Percentiles rank a stretch among this genome's conserved stretches.
Evolutionary conservation across 1,284 basidiomycete species (phyloP).

Genomic region (Thelephora terrestris): DNA sequence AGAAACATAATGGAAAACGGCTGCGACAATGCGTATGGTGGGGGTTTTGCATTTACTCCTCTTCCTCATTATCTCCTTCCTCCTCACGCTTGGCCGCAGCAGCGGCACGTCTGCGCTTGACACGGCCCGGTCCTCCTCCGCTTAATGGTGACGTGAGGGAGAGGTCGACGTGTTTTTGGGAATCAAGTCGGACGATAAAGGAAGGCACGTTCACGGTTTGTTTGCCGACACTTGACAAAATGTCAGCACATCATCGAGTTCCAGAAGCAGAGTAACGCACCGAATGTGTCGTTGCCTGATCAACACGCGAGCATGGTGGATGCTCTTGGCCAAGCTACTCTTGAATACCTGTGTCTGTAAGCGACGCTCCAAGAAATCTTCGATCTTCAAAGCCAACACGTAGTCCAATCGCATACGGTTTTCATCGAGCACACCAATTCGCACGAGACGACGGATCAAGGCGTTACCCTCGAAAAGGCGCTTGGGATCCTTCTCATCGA

Average conservation of each 20-base stretch:
- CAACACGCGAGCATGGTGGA: constrained; percentile 97
- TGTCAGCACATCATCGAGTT: background rate
- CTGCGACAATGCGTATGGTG: constrained; percentile 13
- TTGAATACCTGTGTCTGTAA: constrained; percentile 99
- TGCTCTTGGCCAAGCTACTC: constrained; percentile 93
- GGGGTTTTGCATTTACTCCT: constrained; percentile 47
- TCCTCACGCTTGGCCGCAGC: constrained; percentile 90
- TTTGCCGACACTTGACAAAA: constrained; percentile 78
- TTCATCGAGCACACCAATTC: constrained; percentile 99
- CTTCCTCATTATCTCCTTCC: constrained; percentile 85
- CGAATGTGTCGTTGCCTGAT: constrained; percentile 97
- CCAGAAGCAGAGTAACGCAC: constrained; percentile 31
- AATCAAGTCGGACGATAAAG: constrained; percentile 96
- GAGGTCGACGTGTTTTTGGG: constrained; percentile 99
- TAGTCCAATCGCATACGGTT: constrained; percentile 99
- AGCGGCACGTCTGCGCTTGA: constrained; percentile 97
- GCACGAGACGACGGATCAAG: constrained; percentile 96
- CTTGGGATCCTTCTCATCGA: constrained; percentile 99
- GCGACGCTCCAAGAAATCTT: constrained; percentile 99
- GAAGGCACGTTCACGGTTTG: constrained; percentile 99
- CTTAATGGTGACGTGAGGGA: constrained; percentile 96
- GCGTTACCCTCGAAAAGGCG: constrained; percentile 99
- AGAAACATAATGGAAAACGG: constrained; percentile 20
- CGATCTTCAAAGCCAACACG: constrained; percentile 97
- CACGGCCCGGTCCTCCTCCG: constrained; percentile 93